Evolutionary conservation across 192 early-diverging fungal genomes (phyloP).

Genomic region (Podila epigama): DNA sequence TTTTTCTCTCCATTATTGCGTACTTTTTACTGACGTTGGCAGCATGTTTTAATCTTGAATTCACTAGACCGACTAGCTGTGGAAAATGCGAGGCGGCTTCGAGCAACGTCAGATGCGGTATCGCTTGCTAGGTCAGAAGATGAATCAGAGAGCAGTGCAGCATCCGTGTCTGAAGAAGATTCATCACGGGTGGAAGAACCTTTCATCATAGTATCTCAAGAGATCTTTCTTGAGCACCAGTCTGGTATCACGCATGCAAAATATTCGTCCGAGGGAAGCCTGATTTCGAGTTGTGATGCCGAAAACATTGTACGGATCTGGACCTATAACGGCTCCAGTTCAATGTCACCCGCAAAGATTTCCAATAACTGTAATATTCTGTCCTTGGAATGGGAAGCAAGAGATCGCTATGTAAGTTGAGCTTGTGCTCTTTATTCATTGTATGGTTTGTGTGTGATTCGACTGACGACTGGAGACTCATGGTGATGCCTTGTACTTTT

Average conservation of each 20-base stretch:
- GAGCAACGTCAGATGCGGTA: slow-evolving; percentile 40
- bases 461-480: too few species aligned
- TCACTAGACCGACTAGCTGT: slow-evolving; percentile 28
- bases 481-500: too few species aligned
- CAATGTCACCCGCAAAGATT: slow-evolving; percentile 42
- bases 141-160: slow-evolving; percentile 21
- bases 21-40: too few species aligned
- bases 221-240: slow-evolving; percentile 66
- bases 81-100: slow-evolving; percentile 26
- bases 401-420: slow-evolving; percentile 53
- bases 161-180: slow-evolving; percentile 29
- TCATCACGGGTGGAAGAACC: slow-evolving; percentile 19
- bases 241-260: slow-evolving; percentile 64
- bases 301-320: slow-evolving; percentile 63
- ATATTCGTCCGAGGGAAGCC: slow-evolving; percentile 61
- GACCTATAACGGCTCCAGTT: slow-evolving; percentile 45
- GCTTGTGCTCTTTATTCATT: too few species aligned
- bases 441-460: too few species aligned
- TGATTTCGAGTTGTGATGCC: slow-evolving; percentile 69
- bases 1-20: too few species aligned
- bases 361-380: slow-evolving; percentile 28
- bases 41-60: too few species aligned
- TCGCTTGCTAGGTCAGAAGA: slow-evolving; percentile 32
- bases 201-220: slow-evolving; percentile 50
- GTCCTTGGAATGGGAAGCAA: slow-evolving; percentile 40